Conservation (phyloP, 1,139 yeast species). For the Groenewaldozyma sp. region DNA sequence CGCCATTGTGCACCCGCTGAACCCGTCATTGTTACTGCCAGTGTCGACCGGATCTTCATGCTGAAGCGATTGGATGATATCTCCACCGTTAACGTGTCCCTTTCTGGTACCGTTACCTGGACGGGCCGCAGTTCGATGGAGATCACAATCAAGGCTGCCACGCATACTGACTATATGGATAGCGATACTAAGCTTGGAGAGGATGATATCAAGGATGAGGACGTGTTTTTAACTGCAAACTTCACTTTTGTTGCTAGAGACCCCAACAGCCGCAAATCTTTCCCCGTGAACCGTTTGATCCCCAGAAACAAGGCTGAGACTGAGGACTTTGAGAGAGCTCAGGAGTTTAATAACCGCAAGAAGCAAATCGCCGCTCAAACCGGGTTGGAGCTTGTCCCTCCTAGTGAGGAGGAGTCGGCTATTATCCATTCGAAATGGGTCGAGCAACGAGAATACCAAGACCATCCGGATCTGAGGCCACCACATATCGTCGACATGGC, state of each 20-base stretch:
- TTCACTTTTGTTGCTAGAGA: conserved; percentile 94
- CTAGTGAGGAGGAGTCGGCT: conserved; percentile 55
- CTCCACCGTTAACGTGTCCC: conserved; percentile 60
- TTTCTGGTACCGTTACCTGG: conserved; percentile 88
- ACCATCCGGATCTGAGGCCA: conserved; percentile 28
- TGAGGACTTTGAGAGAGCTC: conserved; percentile 80
- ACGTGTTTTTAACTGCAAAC: conserved; percentile 70
- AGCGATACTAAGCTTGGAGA: conserved; percentile 26
- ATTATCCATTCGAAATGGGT: conserved; percentile 71
- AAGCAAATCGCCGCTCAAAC: conserved; percentile 63
- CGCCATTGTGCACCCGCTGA: conserved; percentile 84
- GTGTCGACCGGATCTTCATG: conserved; percentile 86
- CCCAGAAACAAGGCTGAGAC: conserved; percentile 70
- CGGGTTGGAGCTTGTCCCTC: conserved; percentile 47
- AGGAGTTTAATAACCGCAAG: conserved; percentile 78
- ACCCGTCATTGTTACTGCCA: conserved; percentile 89
- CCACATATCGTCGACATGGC: conserved; percentile 49
- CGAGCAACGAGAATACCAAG: conserved; percentile 17
- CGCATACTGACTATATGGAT: conserved; percentile 46
- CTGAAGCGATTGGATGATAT: conserved; percentile 77
- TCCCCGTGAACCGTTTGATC: conserved; percentile 70
- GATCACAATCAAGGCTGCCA: conserved; percentile 80
- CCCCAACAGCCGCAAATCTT: conserved; percentile 79
- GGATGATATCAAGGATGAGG: conserved; percentile 37
- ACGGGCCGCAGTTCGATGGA: conserved; percentile 95